A percentile compares a stretch with the other conserved stretches of the same genome.
Evolutionary conservation across 1,284 basidiomycete genomes (phyloP).

Genomic region (Cryptococcus sp.): DNA sequence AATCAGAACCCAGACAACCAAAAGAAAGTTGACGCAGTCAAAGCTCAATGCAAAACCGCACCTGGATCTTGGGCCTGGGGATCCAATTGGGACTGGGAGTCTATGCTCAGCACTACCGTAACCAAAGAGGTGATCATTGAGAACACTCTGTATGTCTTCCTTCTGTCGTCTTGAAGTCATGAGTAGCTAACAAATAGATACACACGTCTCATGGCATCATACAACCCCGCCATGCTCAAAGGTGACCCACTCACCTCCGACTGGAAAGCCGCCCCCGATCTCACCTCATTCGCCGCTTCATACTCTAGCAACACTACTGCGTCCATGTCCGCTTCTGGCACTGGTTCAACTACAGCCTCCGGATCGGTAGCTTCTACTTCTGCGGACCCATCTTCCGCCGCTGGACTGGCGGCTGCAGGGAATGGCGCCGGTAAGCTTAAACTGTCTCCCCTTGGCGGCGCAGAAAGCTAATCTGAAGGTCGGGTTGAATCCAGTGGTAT

Average conservation of each 20-base stretch:
- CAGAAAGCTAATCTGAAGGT: too few species aligned
- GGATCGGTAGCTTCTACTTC: background rate
- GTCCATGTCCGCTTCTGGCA: background rate
- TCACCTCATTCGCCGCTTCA: conserved; percentile 23
- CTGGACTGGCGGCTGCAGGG: conserved; percentile 6
- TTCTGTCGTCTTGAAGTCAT: background rate
- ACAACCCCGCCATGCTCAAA: conserved; percentile 18
- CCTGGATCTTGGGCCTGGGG: conserved; percentile 24
- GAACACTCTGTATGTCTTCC: conserved; percentile 22
- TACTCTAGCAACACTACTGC: conserved; percentile 1
- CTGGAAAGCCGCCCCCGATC: conserved; percentile 18
- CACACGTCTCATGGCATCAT: conserved; percentile 23
- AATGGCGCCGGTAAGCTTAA: conserved; percentile 11
- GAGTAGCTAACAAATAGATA: conserved; percentile 8
- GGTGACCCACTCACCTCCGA: conserved; percentile 8
- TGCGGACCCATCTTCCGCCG: conserved; percentile 3
- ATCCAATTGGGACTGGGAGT: conserved; percentile 20
- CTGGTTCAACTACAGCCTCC: conserved; percentile 1
- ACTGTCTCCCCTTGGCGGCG: too few species aligned
- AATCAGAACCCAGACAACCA: conserved; percentile 10
- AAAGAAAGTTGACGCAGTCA: conserved; percentile 11
- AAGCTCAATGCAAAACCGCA: conserved; percentile 12
- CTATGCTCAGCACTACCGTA: conserved; percentile 4
- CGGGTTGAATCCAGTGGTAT: too few species aligned
- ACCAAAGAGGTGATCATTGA: conserved; percentile 21